Evolutionary conservation across 305 asterid species (phyloP), one percentile per base, ranked within the genome.

Genomic region (Ruellia speciosa): DNA sequence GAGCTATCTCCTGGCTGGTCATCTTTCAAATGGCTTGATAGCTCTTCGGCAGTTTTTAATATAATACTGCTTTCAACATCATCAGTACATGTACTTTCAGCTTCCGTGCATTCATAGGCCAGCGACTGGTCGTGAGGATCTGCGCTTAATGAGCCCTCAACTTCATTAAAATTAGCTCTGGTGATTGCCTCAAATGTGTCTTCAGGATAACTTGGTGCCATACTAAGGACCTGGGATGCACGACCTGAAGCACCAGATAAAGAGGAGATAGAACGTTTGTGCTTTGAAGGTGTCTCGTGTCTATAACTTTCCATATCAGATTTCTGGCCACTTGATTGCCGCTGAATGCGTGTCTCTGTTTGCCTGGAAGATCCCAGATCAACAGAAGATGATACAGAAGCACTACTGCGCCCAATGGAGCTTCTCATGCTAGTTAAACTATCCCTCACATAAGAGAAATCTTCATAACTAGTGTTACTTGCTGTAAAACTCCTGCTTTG

Each of bases 401-500:
- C 77, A 75, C 81, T 82, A 52, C 87, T 85, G 58, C 75, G 81
- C 65, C 88, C 92, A 53, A 77, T 62, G 53, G 97, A 86, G 81
- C 95, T 90, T 76, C 93, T 79, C 75, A 79, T 70, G 79, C 92
- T 80, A 75, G 82, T 85, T 61, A 77, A 57, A 69, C 88, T 79
- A 69, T 77, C 96, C 76, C 87, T 78, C 72, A 75, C 74, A 67
- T 81, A 84, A 51, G 97, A 84, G 55, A 89, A 77, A 73, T 86
- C 94, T 62, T 93, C 92, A 56, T 73, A 82, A 52, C 94, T 74
- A 45, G 81, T 73, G 76, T 76, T 85, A 70, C 87, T 83, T 41
- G 97, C 88, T 0, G 87, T 78, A 66, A 82, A 78, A 63, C 83
- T 89, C 82, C 95, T 76, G 74, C 85, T 86, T 59, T 81, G 92